phyloP scores from a whole-genome alignment of 306 rosid species.

The Vicia sativa region DNA sequence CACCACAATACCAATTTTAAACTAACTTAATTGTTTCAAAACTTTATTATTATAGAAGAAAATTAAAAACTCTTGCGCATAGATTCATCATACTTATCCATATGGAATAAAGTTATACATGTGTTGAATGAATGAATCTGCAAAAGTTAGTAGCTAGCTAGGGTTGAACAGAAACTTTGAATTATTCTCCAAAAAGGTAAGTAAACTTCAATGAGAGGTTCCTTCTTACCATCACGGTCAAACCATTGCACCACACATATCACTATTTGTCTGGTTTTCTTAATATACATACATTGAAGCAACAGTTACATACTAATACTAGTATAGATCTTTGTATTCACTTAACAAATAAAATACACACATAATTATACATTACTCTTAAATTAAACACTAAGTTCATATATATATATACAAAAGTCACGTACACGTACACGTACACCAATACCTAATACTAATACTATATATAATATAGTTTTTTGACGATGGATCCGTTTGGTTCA shows the following conservation, averaged over 20 bases:
- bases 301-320: no score
- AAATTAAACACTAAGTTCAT: not conserved
- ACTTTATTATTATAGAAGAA: not conserved
- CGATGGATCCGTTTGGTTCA: not conserved
- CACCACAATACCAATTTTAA: not conserved
- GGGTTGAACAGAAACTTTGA: constrained; percentile 51
- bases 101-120: constrained; percentile 40
- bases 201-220: constrained; percentile 24
- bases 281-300: no score
- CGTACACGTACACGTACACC: not conserved
- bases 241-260: constrained; percentile 39
- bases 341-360: not conserved
- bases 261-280: no score
- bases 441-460: no score
- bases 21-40: not conserved
- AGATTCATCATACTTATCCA: constrained; percentile 3
- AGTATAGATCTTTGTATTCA: no score
- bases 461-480: no score
- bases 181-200: constrained; percentile 55
- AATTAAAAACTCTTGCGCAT: not conserved
- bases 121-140: constrained; percentile 68
- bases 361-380: constrained; percentile 17
- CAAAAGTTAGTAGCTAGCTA: constrained; percentile 51
- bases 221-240: constrained; percentile 15
- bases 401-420: not conserved